Evolutionary conservation across 352 stramenopile species (phyloP).

Genomic region (Phytophthora uliginosa): DNA sequence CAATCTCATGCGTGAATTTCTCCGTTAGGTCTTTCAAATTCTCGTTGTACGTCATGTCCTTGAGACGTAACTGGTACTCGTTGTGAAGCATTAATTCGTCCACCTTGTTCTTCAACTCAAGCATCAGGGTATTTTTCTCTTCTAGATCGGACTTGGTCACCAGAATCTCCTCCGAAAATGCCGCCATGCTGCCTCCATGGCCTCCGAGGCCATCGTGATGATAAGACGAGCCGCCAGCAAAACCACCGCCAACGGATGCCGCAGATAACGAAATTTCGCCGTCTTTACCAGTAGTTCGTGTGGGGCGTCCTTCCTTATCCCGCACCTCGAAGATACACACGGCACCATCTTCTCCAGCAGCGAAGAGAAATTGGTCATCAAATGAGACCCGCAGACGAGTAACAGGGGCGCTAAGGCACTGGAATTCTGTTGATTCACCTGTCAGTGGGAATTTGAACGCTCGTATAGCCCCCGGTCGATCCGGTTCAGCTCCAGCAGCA

Average conservation of each 20-base stretch:
- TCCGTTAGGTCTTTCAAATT: conserved; percentile 96
- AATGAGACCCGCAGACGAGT: conserved; percentile 88
- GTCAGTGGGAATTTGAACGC: conserved; percentile 94
- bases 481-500: conserved; percentile 77
- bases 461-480: conserved; percentile 80
- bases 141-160: conserved; percentile 94
- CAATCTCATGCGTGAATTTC: conserved; percentile 95
- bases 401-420: conserved; percentile 80
- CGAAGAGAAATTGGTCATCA: conserved; percentile 93
- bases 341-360: conserved; percentile 87
- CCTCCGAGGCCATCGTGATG: conserved; percentile 26
- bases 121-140: conserved; percentile 93
- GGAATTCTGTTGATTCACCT: conserved; percentile 91
- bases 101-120: conserved; percentile 96
- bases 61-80: conserved; percentile 95
- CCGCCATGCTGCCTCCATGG: conserved; percentile 24
- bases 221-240: conserved; percentile 21
- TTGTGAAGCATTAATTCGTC: conserved; percentile 96
- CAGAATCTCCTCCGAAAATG: conserved; percentile 83
- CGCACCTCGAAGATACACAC: conserved; percentile 91
- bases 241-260: conserved; percentile 21
- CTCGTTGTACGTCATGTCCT: conserved; percentile 97
- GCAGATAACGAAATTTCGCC: conserved; percentile 20
- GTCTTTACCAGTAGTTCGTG: conserved; percentile 45
- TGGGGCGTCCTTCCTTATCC: conserved; percentile 86